Evolutionary conservation across 202 grass and related monocot genomes (phyloP).

Genomic region (Schoenoplectus tabernaemontani): DNA sequence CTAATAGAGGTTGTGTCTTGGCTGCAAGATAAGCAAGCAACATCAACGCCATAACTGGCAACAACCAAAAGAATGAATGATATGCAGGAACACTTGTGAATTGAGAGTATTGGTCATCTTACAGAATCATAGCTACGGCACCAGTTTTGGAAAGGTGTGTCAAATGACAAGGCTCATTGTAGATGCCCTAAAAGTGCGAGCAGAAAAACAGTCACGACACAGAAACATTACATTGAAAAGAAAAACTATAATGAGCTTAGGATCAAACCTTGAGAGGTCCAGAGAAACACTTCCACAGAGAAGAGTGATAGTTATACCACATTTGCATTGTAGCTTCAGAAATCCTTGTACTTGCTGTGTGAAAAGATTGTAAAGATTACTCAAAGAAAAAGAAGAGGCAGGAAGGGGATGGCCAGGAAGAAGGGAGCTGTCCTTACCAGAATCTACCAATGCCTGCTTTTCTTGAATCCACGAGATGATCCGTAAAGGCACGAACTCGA

Average conservation of each 20-base stretch:
- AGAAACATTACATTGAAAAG: not conserved
- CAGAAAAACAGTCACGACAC: conserved; percentile 22
- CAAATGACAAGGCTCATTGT: conserved; percentile 54
- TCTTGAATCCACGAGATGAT: conserved; percentile 63
- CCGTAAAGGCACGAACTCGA: conserved; percentile 62
- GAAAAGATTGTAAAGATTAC: conserved; percentile 8
- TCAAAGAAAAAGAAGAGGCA: conserved; percentile 1
- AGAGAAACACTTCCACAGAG: conserved; percentile 61
- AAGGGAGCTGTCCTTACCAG: conserved; percentile 37
- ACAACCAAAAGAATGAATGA: not conserved
- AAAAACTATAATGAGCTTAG: conserved; percentile 20
- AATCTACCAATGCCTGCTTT: conserved; percentile 52
- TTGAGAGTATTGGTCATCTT: conserved; percentile 22
- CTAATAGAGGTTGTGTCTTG: conserved; percentile 38
- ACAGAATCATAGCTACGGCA: conserved; percentile 64
- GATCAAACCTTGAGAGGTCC: conserved; percentile 51
- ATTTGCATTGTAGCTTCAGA: conserved; percentile 58
- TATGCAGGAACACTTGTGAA: not conserved
- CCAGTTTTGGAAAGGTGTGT: conserved; percentile 52
- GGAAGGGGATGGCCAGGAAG: conserved; percentile 4
- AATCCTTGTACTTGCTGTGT: conserved; percentile 51
- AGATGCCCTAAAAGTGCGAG: conserved; percentile 25
- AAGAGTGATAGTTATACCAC: conserved; percentile 85
- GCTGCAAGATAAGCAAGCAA: conserved; percentile 37
- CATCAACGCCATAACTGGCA: not conserved